phyloP scores from a whole-genome alignment of 257 asterid species.

The Solanum arcanum region DNA sequence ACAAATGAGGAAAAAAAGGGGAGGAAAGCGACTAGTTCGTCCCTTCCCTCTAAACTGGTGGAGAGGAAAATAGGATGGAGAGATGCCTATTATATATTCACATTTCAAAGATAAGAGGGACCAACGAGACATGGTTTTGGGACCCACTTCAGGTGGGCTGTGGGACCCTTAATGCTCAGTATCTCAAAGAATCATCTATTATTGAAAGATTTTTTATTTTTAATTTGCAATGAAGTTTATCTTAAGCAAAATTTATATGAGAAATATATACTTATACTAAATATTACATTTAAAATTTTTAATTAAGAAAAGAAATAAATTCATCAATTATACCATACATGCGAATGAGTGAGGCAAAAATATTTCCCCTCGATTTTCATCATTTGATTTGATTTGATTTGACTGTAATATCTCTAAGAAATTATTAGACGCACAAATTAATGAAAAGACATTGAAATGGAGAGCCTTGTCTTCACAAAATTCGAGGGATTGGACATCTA shows the following conservation, averaged over 20 bases:
- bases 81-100: neutral
- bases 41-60: neutral
- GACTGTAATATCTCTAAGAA: neutral
- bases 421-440: neutral
- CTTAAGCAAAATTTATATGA: no score
- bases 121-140: neutral
- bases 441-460: neutral
- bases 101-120: neutral
- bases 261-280: no score
- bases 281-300: no score
- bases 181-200: neutral
- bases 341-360: no score
- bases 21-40: neutral
- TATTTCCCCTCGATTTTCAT: neutral
- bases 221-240: rapidly evolving
- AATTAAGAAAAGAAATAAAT: no score
- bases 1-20: neutral
- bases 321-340: no score
- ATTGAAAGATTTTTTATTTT: no score
- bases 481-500: neutral
- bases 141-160: neutral
- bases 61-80: neutral
- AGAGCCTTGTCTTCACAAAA: neutral
- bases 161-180: neutral
- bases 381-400: neutral